Evolutionary conservation across 1,139 yeast species (phyloP).

Genomic region (Eremothecium gossypii): DNA sequence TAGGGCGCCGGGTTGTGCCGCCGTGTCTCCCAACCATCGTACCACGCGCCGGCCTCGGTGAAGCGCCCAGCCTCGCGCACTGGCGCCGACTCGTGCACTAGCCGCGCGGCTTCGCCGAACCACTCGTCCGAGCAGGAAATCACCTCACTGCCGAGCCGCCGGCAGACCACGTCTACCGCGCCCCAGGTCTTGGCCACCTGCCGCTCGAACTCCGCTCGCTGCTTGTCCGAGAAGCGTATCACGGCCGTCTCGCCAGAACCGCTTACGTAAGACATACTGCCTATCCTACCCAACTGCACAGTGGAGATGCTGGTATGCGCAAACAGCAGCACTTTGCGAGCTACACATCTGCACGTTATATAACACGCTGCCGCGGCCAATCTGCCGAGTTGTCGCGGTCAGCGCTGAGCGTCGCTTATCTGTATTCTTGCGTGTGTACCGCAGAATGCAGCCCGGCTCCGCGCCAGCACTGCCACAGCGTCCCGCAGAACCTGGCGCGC

Average conservation of each 20-base stretch:
- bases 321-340: no score
- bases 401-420: no score
- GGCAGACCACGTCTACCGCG: constrained; percentile 61
- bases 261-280: no score
- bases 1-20: constrained; percentile 78
- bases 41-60: constrained; percentile 88
- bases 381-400: no score
- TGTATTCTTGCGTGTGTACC: no score
- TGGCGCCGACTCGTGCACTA: constrained; percentile 72
- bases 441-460: no score
- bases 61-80: constrained; percentile 72
- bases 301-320: no score
- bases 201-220: constrained; percentile 10
- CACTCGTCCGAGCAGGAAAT: constrained; percentile 73
- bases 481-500: no score
- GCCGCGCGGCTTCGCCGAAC: constrained; percentile 90
- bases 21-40: constrained; percentile 97
- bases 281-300: no score
- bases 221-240: constrained; percentile 4
- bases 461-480: no score
- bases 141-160: constrained; percentile 70
- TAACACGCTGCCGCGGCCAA: no score
- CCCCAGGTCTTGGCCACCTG: constrained; percentile 13
- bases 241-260: not conserved
- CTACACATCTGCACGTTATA: no score